Base-by-base conservation (phyloP, 2,329 filamentous ascomycete species). In the Plectosphaerella cucumerina region DNA sequence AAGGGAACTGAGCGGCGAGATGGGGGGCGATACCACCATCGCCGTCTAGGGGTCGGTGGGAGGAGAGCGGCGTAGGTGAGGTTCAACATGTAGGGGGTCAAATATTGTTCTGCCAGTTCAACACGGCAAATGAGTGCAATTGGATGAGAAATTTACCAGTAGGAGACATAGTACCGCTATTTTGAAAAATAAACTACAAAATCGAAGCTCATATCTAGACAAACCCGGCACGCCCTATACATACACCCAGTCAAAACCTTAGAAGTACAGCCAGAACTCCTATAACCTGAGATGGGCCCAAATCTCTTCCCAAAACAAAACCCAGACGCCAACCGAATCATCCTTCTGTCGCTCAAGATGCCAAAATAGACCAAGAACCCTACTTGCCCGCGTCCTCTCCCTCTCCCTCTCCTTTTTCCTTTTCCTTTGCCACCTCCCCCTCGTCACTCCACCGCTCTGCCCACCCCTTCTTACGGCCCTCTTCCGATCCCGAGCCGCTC, bases 1-100 rank as follows among this genome's bases (percentile, higher is more conserved):
- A 60, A 65, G 80, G 50, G 78, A 82, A 58, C 59, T 84, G 65
- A 74, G 75, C 59, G 81, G 80, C 47, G 81, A 84, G 72, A 81
- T 84, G 79, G 78, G 80, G 51, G 80, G 81, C 17, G 81, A 84
- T 74, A 84, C 81, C 42, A 51, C 15, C 12, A 18, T 61, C 52
- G 51, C 55, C 10, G 61, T 56, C 44, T 67, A 54, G 56, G 48
- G 41, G 35, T 42, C 43, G 51, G 47, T 18, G 46, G 48, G 22
- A 39, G 35, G 37, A 14, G 42, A 15, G 39, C n/a, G 6, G 39
- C 6, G 35, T 17, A 17, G 39, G 39, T 18, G 39, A 18, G 39
- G 4, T 18, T 42, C 35, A 17, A 17, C 15, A 37, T 42, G 4
- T 18, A 17, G 37, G 37, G 50, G 46, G 17, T 20, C 18, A 8